Conservation (phyloP, 208 protist genomes). For the Trypanosoma avium region DNA sequence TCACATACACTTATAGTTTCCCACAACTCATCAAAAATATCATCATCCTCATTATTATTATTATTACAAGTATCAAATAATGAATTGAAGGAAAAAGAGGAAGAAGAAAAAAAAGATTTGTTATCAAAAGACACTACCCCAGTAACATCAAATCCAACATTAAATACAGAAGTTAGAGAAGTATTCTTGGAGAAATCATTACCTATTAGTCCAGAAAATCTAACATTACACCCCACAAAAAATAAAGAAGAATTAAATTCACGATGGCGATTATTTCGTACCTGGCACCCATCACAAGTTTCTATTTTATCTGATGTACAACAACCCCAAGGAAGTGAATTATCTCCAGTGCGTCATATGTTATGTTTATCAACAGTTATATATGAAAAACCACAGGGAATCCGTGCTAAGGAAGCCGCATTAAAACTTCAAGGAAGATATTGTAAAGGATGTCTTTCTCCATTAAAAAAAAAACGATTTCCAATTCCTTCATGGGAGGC, state of each 20-base stretch:
- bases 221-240: too few species aligned
- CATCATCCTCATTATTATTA: too few species aligned
- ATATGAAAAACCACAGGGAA: constrained; percentile 20
- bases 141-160: too few species aligned
- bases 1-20: too few species aligned
- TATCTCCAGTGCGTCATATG: constrained; percentile 7
- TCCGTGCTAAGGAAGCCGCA: constrained; percentile 26
- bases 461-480: constrained; percentile 16
- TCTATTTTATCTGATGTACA: constrained; percentile 9
- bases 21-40: too few species aligned
- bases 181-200: neutral
- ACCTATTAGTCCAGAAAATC: too few species aligned
- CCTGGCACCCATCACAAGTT: constrained; percentile 15
- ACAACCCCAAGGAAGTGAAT: constrained; percentile 2
- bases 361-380: constrained; percentile 18
- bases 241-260: neutral
- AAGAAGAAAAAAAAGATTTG: too few species aligned
- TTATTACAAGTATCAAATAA: too few species aligned
- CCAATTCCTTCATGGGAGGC: constrained; percentile 23
- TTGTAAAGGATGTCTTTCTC: constrained; percentile 31
- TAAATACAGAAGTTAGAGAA: too few species aligned
- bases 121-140: too few species aligned
- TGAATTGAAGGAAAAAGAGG: too few species aligned
- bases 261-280: constrained; percentile 4
- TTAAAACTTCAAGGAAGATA: constrained; percentile 22